Evolutionary conservation across 225 moss, liverwort and hornwort species (phyloP), one percentile per base, ranked within the genome.

Genomic region (Physcomitrellopsis africana): DNA sequence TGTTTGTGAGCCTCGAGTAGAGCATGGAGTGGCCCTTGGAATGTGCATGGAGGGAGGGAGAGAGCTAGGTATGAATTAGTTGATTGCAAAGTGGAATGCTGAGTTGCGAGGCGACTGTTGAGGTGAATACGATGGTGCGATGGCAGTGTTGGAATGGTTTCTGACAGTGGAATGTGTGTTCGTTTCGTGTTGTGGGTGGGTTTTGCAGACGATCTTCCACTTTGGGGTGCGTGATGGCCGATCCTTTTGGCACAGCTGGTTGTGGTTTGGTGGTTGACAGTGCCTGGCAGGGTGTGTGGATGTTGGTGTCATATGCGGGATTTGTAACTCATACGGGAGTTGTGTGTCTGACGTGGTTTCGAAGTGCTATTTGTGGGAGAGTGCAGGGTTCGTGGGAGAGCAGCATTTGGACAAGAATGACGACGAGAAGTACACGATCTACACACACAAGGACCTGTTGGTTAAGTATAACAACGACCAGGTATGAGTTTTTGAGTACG

Each of bases 341-440:
- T 37, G 4, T 37, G 32, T 37, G 32, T 37, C 32, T 37, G 32
- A 37, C 32, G 32, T 37, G 32, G 32, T 37, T 37, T 37, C 32
- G 32, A 37, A 7, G 32, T 4, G 32, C 32, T 20, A 9, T 82
- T 32, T 20, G 54, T 75, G 69, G 60, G 56, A 41, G 17, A 68
- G n/a, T 65, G 37, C 65, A 97, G 97, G 93, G 71, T 97, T 91
- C 75, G 97, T 97, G 45, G 97, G 97, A 49, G 94, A 94, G 76
- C 73, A 77, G 47, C 90, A 86, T 54, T 45, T 74, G 19, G 89
- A 87, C 8, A 89, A 82, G 76, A 85, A 83, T 20, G 88, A 86
- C 52, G 89, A 83, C 48, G 65, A 57, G 63, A 87, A 89, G 69
- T 72, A 64, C 67, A 68, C 72, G 54, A 76, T 97, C 19, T 90